phyloP scores from a whole-genome alignment of 805 yeast genomes.

The Lachancea dasiensis region DNA sequence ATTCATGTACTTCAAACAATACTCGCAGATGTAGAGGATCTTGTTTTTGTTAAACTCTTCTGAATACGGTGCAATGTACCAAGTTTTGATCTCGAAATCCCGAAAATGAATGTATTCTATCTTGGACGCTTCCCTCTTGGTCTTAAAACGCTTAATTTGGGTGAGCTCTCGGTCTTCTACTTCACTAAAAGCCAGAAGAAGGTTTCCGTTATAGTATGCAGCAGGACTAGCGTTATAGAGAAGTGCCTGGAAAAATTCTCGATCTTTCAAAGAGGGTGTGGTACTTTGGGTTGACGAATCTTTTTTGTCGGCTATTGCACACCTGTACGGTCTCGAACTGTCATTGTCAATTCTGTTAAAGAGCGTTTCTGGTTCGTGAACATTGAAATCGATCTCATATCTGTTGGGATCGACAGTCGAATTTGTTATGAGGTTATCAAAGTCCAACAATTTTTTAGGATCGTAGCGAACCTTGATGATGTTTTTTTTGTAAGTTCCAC shows the following conservation, averaged over 20 bases:
- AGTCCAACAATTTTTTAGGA: slow-evolving; percentile 21
- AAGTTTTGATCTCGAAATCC: slow-evolving; percentile 70
- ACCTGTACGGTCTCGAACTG: slow-evolving; percentile 52
- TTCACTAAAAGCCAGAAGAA: slow-evolving; percentile 25
- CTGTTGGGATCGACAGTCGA: slow-evolving; percentile 2
- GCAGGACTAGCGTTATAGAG: slow-evolving; percentile 37
- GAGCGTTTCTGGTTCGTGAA: slow-evolving; percentile 35
- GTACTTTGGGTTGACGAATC: slow-evolving; percentile 56
- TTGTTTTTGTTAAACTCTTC: slow-evolving; percentile 65
- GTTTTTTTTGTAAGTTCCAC: slow-evolving; percentile 12
- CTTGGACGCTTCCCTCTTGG: slow-evolving; percentile 26
- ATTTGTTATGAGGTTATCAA: slow-evolving; percentile 11
- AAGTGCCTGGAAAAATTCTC: slow-evolving; percentile 41
- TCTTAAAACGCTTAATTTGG: slow-evolving; percentile 8
- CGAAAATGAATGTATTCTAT: slow-evolving; percentile 66
- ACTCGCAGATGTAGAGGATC: slow-evolving; percentile 72
- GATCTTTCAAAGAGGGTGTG: slow-evolving; percentile 50
- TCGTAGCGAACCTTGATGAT: slow-evolving; percentile 24
- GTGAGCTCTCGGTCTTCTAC: slow-evolving; percentile 20
- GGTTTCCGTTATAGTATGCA: slow-evolving; percentile 34
- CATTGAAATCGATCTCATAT: slow-evolving; percentile 28
- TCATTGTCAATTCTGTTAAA: slow-evolving; percentile 19
- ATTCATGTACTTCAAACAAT: slow-evolving; percentile 72
- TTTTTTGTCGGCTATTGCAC: slow-evolving; percentile 50
- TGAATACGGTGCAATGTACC: slow-evolving; percentile 94